Percentiles rank a stretch among this genome's conserved stretches.
These are phyloP conservation scores for Phaffia australis DNA, from an alignment of 768 basidiomycete genomes.

Conservation along the genomic window DNA sequence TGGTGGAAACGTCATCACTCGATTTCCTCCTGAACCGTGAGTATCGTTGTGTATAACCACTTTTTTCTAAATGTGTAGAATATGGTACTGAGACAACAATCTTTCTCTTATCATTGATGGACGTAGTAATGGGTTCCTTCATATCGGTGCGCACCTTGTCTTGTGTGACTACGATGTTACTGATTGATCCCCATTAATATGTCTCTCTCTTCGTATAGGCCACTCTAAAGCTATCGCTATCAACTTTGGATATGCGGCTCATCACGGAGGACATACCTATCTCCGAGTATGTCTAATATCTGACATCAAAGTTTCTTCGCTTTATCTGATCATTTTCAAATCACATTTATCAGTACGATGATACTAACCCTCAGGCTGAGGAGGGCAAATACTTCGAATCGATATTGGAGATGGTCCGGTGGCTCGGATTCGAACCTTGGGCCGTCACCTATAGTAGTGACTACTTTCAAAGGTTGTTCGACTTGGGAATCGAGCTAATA, in stretches of 20 bases:
- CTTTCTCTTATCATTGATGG: background rate
- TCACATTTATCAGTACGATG: constrained; percentile 53
- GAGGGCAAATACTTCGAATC: constrained; percentile 93
- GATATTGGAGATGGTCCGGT: constrained; percentile 85
- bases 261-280: constrained; percentile 84
- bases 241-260: constrained; percentile 95
- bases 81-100: background rate
- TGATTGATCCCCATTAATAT: background rate
- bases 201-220: constrained; percentile 50
- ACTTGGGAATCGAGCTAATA: constrained; percentile 77
- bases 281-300: constrained; percentile 45
- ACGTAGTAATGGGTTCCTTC: constrained; percentile 68
- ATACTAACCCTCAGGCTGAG: constrained; percentile 97
- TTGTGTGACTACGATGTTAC: background rate
- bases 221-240: constrained; percentile 98
- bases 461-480: constrained; percentile 78
- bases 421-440: constrained; percentile 97
- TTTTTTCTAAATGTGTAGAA: background rate
- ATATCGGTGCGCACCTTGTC: constrained; percentile 34
- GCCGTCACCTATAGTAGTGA: constrained; percentile 98
- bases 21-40: constrained; percentile 89
- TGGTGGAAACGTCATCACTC: constrained; percentile 74
- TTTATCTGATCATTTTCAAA: background rate
- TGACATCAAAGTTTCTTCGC: background rate
- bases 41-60: background rate